Base-by-base conservation (phyloP, 495 filamentous ascomycete species). In the Talaromyces stipitatus region DNA sequence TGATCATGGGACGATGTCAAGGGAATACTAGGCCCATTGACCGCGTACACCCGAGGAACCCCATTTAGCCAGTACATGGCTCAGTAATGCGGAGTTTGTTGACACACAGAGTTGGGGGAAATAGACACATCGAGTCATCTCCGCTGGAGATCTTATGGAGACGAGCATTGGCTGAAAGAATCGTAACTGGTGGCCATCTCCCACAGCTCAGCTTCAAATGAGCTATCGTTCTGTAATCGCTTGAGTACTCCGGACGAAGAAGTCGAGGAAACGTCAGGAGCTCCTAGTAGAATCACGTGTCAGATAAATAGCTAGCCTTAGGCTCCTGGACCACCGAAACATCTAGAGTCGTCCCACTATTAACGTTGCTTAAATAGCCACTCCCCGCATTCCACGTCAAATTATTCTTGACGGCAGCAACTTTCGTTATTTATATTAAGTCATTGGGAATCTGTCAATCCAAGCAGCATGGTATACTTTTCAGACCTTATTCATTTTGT, bases 1-100 rank as follows among this genome's bases (percentile, higher is more conserved):
- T 68, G 46, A 36, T 79, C 76, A 38, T 78, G 75, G 38, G 72
- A 67, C 59, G 64, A 63, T 23, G 69, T 62, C 54, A 65, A 58
- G 12, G 71, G 62, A 47, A 69, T 71, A 62, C 69, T 64, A 50
- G 79, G 77, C 62, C 79, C 76, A 72, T 81, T 86, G 72, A 86
- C 86, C 69, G 88, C 87, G 80, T 92, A 95, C 66, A 95, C 87
- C 72, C 85, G 80, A 58, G 92, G 91, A 60, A 91, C 89, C 70
- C 90, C 91, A 74, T 94, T 80, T 64, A 92, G 92, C 92, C 92
- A 97, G 80, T 97, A 97, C 92, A 97, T 97, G 80, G 81, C 80
- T 82, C 65, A 57, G 58, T 53, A 60, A 56, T 52, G 57, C 62
- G 61, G 60, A 55, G 65, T 65, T 56, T 60, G 60, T 66, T 55